Percentiles rank a stretch among this genome's conserved stretches.
These are phyloP conservation scores for Fusarium buxicola DNA, from an alignment of 2,329 filamentous ascomycete species.

Conservation along the genomic window DNA sequence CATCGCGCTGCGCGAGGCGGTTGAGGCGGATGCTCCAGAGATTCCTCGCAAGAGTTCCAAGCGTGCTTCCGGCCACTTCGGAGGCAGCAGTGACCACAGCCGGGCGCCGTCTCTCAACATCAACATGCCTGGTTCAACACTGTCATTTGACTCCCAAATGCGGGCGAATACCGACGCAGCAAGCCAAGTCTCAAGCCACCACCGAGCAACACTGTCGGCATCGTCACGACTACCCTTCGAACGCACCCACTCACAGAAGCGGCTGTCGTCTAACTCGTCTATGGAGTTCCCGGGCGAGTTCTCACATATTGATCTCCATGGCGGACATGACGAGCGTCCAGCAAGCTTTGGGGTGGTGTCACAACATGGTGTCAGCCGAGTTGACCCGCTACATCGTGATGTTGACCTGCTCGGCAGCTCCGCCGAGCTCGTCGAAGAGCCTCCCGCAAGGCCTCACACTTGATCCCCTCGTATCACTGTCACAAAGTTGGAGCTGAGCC, in stretches of 20 bases:
- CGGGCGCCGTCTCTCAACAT: conserved; percentile 53
- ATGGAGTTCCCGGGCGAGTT: conserved; percentile 60
- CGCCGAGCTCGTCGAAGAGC: conserved; percentile 67
- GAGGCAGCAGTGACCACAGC: conserved; percentile 39
- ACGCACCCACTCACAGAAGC: conserved; percentile 64
- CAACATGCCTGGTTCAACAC: conserved; percentile 39
- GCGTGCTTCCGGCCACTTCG: conserved; percentile 60
- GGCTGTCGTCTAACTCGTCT: conserved; percentile 64
- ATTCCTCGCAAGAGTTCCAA: conserved; percentile 81
- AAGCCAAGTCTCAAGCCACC: conserved; percentile 39
- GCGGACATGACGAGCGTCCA: conserved; percentile 59
- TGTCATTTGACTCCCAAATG: conserved; percentile 39
- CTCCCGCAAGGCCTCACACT: conserved; percentile 39
- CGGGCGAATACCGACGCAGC: conserved; percentile 36
- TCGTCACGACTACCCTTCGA: conserved; percentile 65
- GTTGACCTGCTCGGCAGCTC: conserved; percentile 64
- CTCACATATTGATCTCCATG: conserved; percentile 55
- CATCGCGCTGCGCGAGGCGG: conserved; percentile 35
- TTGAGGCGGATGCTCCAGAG: conserved; percentile 60
- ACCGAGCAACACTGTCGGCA: conserved; percentile 41
- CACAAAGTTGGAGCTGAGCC: not conserved
- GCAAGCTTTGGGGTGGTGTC: conserved; percentile 68
- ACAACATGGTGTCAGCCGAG: conserved; percentile 66
- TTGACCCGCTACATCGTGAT: conserved; percentile 60
- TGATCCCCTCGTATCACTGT: conserved; percentile 12